Conservation (phyloP, 73 alveolate species). For the Symbiodinium natans region DNA sequence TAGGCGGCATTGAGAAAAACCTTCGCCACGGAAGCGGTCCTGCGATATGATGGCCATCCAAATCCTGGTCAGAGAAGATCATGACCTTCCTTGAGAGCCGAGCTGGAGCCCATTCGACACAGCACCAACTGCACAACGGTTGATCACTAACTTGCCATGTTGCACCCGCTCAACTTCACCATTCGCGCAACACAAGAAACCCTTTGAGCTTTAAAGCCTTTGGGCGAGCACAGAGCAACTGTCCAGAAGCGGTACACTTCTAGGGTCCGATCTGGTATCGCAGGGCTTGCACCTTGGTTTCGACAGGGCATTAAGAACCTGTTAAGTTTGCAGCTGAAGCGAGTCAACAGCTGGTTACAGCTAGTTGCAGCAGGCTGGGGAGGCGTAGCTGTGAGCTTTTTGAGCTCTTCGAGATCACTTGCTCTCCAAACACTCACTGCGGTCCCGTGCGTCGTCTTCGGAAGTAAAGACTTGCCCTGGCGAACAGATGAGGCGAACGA, state of each 20-base stretch:
- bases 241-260: conserved; percentile 32
- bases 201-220: not conserved
- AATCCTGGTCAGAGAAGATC: conserved; percentile 99
- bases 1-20: no score
- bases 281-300: conserved; percentile 97
- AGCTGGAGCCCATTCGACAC: not conserved
- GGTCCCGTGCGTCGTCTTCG: not conserved
- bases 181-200: not conserved
- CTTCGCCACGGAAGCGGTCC: no score
- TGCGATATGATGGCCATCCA: conserved; percentile 99
- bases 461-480: not conserved
- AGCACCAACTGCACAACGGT: no score
- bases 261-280: not conserved
- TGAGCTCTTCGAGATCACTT: no score
- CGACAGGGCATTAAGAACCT: no score
- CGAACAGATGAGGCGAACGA: no score
- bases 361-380: no score
- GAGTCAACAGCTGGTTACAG: no score
- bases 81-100: conserved; percentile 42
- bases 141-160: not conserved
- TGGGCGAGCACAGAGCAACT: not conserved
- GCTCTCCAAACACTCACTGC: not conserved
- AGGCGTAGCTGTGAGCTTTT: no score
- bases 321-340: no score
- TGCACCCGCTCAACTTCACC: no score